Evolutionary conservation across 306 rosid species (phyloP).

Genomic region (Vachellia collinsii): DNA sequence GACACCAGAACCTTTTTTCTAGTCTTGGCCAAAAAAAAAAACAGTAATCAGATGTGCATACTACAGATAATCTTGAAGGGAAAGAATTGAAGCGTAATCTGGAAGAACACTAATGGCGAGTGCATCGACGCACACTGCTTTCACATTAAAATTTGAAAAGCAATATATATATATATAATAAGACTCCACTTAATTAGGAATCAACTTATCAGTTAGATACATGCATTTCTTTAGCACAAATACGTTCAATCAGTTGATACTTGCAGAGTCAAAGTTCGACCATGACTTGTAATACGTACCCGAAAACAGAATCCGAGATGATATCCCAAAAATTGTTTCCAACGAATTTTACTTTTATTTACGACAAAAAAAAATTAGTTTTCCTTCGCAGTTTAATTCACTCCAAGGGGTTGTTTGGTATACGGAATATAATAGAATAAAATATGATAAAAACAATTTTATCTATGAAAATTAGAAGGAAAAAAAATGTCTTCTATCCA

Average conservation of each 20-base stretch:
- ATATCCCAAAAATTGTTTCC: neutral
- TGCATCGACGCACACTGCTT: neutral
- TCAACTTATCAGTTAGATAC: constrained; percentile 1
- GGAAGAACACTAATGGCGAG: neutral
- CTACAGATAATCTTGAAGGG: neutral
- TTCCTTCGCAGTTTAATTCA: neutral
- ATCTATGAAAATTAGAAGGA: too few relatives aligned
- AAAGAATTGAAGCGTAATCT: neutral
- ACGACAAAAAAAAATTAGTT: neutral
- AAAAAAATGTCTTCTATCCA: too few relatives aligned
- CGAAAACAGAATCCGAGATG: too few relatives aligned
- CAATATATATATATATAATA: neutral
- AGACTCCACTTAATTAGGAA: neutral
- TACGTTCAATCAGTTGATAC: neutral
- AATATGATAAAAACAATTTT: too few relatives aligned
- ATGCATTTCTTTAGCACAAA: neutral
- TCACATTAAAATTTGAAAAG: neutral
- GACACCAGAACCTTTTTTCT: neutral
- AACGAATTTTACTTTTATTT: neutral
- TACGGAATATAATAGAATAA: too few relatives aligned
- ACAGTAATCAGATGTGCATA: too few relatives aligned
- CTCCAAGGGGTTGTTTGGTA: neutral
- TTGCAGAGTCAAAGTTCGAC: neutral
- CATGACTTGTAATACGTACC: too few relatives aligned
- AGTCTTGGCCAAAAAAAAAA: too few relatives aligned